These are phyloP conservation scores for Trichoderma sp. DNA, from an alignment of 2,329 filamentous ascomycete genomes.

Conservation along the genomic window DNA sequence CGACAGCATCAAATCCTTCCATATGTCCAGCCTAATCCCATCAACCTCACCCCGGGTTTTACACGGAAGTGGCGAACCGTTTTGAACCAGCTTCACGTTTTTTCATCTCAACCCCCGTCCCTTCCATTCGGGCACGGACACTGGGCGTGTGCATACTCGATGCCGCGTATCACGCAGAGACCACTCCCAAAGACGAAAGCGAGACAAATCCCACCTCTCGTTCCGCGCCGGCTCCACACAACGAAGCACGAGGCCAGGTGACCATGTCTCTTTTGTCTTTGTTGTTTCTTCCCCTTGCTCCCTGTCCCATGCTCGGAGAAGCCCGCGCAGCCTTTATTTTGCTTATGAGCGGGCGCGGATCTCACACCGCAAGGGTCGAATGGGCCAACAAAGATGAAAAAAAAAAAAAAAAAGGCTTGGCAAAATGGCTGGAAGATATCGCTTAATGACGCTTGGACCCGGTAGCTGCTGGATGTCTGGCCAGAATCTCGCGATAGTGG, in stretches of 20 bases:
- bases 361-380: slow-evolving; percentile 5
- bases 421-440: slow-evolving; percentile 11
- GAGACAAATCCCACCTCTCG: background rate
- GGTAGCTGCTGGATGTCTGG: background rate
- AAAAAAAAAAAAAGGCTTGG: background rate
- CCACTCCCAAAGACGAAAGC: background rate
- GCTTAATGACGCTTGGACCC: slow-evolving; percentile 3
- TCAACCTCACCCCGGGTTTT: background rate
- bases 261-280: background rate
- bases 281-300: background rate
- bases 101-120: background rate
- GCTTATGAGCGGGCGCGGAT: background rate
- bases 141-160: slow-evolving; percentile 12
- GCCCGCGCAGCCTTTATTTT: background rate
- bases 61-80: slow-evolving; percentile 3
- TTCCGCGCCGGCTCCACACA: slow-evolving; percentile 4
- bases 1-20: background rate
- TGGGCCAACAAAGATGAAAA: background rate
- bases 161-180: background rate
- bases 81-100: background rate
- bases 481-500: slow-evolving; percentile 5
- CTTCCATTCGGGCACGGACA: slow-evolving; percentile 1
- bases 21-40: background rate
- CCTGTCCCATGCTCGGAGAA: background rate
- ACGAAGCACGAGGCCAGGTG: slow-evolving; percentile 10